phyloP scores from a whole-genome alignment of 192 early-diverging fungal genomes.

The Mortierella alpina region DNA sequence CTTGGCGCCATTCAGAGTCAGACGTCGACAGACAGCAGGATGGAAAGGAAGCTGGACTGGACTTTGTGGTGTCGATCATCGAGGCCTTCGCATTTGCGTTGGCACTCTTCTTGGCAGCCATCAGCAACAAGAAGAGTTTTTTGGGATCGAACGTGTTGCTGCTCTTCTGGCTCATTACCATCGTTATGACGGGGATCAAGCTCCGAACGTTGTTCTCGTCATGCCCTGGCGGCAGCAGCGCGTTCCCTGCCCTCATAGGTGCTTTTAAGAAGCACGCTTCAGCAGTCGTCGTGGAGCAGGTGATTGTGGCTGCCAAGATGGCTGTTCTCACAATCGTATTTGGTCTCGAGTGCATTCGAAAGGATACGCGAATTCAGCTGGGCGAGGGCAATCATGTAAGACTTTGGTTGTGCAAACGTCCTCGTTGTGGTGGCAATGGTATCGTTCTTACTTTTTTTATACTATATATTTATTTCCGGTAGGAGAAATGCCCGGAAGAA shows the following conservation, averaged over 20 bases:
- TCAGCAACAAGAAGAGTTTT: slow-evolving; percentile 60
- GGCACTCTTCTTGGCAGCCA: slow-evolving; percentile 55
- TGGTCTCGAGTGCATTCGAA: slow-evolving; percentile 30
- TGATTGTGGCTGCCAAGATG: slow-evolving; percentile 18
- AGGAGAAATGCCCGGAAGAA: slow-evolving; percentile 76
- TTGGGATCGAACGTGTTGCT: slow-evolving; percentile 62
- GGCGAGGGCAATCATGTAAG: slow-evolving; percentile 35
- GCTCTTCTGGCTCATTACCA: slow-evolving; percentile 62
- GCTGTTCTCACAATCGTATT: slow-evolving; percentile 13
- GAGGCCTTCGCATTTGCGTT: slow-evolving; percentile 11
- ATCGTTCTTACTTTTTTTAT: not conserved
- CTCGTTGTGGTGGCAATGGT: too few species aligned
- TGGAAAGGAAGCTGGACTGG: slow-evolving; percentile 6
- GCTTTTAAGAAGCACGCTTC: too few species aligned
- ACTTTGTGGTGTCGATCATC: slow-evolving; percentile 17
- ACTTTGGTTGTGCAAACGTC: not conserved
- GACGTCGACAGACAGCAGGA: not conserved
- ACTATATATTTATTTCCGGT: not conserved
- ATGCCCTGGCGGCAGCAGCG: slow-evolving; percentile 49
- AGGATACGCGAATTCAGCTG: slow-evolving; percentile 40
- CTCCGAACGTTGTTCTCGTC: slow-evolving; percentile 57
- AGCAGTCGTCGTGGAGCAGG: not conserved
- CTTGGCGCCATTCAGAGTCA: not conserved
- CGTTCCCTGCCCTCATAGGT: not conserved
- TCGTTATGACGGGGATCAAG: slow-evolving; percentile 30